Evolutionary conservation across 108 stramenopile species (phyloP), one percentile per base, ranked within the genome.

Genomic region (Pseudonitzschia delicatissima): DNA sequence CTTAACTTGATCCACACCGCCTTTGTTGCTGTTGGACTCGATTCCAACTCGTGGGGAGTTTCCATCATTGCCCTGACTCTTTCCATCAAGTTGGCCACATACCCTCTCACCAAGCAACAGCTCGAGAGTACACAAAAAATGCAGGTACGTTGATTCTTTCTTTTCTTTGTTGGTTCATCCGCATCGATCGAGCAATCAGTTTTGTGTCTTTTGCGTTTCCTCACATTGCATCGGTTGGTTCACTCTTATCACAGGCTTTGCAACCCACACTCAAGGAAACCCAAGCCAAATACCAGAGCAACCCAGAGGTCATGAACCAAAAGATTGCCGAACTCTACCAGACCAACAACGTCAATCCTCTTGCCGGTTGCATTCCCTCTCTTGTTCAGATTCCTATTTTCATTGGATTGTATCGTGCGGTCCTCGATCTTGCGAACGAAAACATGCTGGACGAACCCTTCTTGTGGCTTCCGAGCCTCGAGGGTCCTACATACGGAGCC

Each of bases 341-440:
- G 74, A 61, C 66, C 15, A 94, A 96, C 74, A 83, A 96, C 62
- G 88, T 96, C 47, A 97, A 97, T 67, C 97, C 97, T 8, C 81
- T 98, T 28, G 96, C 96, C 15, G 95, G 96, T 45, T 96, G 96
- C 72, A 69, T 98, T 55, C 97, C 97, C 11, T 77, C 84, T 47
- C 52, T 98, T 29, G 84, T 92, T 17, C 97, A 98, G 72, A 96
- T 98, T 71, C 98, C 98, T 7, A 74, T 98, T 61, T 98, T 98
- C 66, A 96, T 98, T 77, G 95, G 96, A 29, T 81, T 98, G 20
- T 98, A 98, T 81, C 79, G 98, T 64, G 82, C 96, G n/a, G 79
- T 98, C 45, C 62, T 93, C 53, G 90, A 85, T 50, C 69, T 98
- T 42, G 94, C 96, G 28, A 86, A 91, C 71, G 87, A 91, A 5